A percentile compares a stretch with the other conserved stretches of the same genome.
Conservation (phyloP, 176 grass and related monocot genomes). For the Aegilops speltoides region DNA sequence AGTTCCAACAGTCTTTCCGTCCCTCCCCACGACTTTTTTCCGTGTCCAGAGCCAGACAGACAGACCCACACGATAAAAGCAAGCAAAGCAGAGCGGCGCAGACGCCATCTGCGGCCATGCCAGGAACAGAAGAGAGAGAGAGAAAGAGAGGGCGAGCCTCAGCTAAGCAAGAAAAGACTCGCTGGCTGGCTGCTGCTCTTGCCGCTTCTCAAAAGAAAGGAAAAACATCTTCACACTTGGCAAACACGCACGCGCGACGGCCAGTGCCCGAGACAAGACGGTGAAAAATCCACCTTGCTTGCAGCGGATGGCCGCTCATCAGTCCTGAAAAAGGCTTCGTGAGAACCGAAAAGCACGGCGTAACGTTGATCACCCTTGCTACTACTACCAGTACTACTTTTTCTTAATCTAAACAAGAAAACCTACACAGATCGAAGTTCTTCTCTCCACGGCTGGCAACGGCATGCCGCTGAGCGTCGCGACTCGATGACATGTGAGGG, state of each 20-base stretch:
- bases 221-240: neutral
- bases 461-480: neutral
- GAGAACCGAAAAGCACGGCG: neutral
- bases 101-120: neutral
- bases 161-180: conserved; percentile 8
- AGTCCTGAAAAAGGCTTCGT: neutral
- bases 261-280: neutral
- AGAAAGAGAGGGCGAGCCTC: neutral
- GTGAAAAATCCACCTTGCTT: neutral
- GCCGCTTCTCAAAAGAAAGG: neutral
- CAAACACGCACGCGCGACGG: conserved; percentile 12
- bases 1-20: neutral
- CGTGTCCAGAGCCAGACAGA: conserved; percentile 30
- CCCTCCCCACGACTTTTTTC: conserved; percentile 13
- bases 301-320: neutral
- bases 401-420: too few species aligned
- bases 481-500: neutral
- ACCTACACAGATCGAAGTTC: neutral
- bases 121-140: conserved; percentile 16
- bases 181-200: neutral
- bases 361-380: neutral
- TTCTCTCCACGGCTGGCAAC: neutral
- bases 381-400: too few species aligned
- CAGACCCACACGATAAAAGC: conserved; percentile 38
- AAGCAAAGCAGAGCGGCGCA: neutral